These are phyloP conservation scores for Fragaria nilgerrensis DNA, from an alignment of 306 rosid species.

Conservation along the genomic window DNA sequence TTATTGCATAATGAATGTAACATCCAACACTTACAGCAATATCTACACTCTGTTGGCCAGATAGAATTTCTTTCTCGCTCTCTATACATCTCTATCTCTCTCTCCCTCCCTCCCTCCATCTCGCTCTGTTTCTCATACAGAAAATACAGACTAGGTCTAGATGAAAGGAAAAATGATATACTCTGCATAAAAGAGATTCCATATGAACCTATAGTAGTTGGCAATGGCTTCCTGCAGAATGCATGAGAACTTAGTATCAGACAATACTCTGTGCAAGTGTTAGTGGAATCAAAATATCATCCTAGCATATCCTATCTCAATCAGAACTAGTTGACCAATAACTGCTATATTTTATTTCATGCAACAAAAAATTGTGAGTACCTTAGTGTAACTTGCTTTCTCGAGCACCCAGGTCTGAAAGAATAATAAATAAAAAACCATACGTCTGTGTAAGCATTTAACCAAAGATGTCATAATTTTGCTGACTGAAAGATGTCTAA, in stretches of 20 bases:
- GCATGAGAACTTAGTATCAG: slow-evolving; percentile 21
- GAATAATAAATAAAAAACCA: slow-evolving; percentile 6
- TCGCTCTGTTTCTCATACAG: not conserved
- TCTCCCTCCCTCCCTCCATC: slow-evolving; percentile 10
- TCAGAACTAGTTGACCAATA: not conserved
- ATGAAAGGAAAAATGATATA: slow-evolving; percentile 82
- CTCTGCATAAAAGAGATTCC: slow-evolving; percentile 94
- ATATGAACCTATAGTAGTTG: slow-evolving; percentile 78
- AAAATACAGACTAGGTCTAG: slow-evolving; percentile 33
- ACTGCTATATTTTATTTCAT: not conserved
- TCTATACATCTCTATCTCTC: not conserved
- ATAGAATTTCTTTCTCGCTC: not conserved
- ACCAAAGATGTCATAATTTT: not conserved
- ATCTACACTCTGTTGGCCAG: slow-evolving; percentile 6
- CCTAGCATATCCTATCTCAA: not conserved
- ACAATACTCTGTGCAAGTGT: not conserved
- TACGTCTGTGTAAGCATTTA: slow-evolving; percentile 14
- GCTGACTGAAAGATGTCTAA: not conserved
- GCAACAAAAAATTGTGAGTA: slow-evolving; percentile 19
- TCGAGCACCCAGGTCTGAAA: slow-evolving; percentile 71
- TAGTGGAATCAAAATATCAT: not conserved
- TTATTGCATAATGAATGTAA: not conserved
- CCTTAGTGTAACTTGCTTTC: slow-evolving; percentile 84
- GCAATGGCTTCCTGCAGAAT: slow-evolving; percentile 87
- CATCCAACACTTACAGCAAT: not conserved